Evolutionary conservation across 176 grass and related monocot genomes (phyloP).

Genomic region (Oropetium thomaeum): DNA sequence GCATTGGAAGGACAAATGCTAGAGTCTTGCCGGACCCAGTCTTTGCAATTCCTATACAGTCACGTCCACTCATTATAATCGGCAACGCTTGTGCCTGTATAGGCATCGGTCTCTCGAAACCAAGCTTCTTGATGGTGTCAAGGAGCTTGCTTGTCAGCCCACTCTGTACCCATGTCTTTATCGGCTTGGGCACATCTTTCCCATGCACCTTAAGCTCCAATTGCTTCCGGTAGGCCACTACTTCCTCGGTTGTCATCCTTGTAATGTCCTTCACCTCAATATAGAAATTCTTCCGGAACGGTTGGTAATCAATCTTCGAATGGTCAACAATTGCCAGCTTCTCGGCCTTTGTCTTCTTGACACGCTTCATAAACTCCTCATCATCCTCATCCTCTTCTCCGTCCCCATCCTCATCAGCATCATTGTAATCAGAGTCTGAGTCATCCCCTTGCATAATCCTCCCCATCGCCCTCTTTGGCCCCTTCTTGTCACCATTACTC

Average conservation of each 20-base stretch:
- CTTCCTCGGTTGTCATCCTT: conserved; percentile 77
- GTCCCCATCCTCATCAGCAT: conserved; percentile 43
- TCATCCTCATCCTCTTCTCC: conserved; percentile 74
- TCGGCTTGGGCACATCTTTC: conserved; percentile 91
- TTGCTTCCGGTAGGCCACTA: conserved; percentile 58
- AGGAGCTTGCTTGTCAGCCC: conserved; percentile 89
- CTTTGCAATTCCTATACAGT: conserved; percentile 94
- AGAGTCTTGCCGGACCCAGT: conserved; percentile 96
- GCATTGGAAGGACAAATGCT: conserved; percentile 96
- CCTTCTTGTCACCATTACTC: conserved; percentile 48
- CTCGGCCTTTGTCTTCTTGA: conserved; percentile 94
- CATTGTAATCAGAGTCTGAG: conserved; percentile 58
- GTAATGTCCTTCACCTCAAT: conserved; percentile 88
- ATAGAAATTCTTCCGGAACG: conserved; percentile 92
- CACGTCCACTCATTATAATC: conserved; percentile 90
- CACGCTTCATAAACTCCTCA: conserved; percentile 89
- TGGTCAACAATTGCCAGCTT: conserved; percentile 89
- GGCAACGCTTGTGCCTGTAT: conserved; percentile 87
- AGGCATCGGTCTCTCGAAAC: conserved; percentile 90
- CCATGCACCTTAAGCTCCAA: conserved; percentile 94
- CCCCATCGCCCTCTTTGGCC: conserved; percentile 45
- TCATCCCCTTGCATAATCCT: conserved; percentile 83
- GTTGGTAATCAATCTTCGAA: conserved; percentile 86
- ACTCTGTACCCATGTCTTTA: conserved; percentile 90
- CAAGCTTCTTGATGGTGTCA: conserved; percentile 94